Conservation (phyloP, 169 alveolate species). For the Eimeria sp. region DNA sequence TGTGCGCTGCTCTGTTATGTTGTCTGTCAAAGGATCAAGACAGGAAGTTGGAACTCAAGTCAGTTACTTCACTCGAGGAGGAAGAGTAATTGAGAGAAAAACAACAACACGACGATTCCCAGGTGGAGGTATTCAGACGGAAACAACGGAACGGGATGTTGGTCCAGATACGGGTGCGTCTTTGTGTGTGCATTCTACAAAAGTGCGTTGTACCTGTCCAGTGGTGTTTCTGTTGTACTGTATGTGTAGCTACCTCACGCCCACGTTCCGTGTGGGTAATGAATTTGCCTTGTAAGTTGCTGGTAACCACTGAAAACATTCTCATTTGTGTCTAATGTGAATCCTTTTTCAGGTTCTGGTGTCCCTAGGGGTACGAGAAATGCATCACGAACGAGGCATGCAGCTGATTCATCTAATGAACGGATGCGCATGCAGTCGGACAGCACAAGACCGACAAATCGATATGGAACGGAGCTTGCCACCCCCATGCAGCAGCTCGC, state of each 20-base stretch:
- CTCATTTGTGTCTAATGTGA: neutral
- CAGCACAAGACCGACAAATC: neutral
- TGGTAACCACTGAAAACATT: neutral
- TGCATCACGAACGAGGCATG: neutral
- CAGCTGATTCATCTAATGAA: neutral
- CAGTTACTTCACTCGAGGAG: conserved; percentile 46
- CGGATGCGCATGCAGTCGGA: conserved; percentile 24
- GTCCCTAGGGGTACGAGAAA: conserved; percentile 15
- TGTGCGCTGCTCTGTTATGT: neutral
- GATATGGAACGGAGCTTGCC: neutral
- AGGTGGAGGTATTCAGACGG: conserved; percentile 58
- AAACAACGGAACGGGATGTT: conserved; percentile 58
- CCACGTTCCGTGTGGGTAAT: neutral
- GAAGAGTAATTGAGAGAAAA: conserved; percentile 35
- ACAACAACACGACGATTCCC: conserved; percentile 38
- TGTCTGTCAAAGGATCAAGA: conserved; percentile 34
- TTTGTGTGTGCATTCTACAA: neutral
- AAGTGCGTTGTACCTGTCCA: neutral
- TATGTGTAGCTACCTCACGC: no score
- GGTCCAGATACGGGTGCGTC: conserved; percentile 42
- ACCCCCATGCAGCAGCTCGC: conserved; percentile 23
- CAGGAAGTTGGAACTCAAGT: conserved; percentile 35
- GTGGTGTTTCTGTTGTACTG: neutral
- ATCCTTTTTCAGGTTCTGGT: neutral
- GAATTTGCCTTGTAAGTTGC: neutral